Conservation (phyloP, 768 basidiomycete genomes). For the Kwoniella dejecticola region DNA sequence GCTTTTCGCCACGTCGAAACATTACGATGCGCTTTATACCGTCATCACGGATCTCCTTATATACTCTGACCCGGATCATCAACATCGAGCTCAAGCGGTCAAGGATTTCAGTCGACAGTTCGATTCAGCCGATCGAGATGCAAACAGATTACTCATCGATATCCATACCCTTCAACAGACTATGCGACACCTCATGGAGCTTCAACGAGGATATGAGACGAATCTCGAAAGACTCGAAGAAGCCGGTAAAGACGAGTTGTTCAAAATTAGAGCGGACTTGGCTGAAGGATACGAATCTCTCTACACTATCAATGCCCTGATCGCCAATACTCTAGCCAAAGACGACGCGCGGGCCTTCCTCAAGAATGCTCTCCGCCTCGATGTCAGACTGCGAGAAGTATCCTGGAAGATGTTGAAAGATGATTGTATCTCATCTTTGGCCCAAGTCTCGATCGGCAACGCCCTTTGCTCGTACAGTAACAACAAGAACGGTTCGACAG, state of each 20-base stretch:
- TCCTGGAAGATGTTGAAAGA: constrained; percentile 86
- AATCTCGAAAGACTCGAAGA: constrained; percentile 54
- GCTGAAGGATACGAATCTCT: constrained; percentile 75
- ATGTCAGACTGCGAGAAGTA: constrained; percentile 79
- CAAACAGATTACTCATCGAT: constrained; percentile 36
- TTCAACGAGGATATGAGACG: constrained; percentile 55
- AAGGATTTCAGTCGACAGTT: constrained; percentile 83
- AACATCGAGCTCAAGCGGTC: constrained; percentile 72
- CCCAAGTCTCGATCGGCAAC: constrained; percentile 79
- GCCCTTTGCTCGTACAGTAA: constrained; percentile 81
- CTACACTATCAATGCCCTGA: constrained; percentile 74
- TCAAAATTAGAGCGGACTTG: constrained; percentile 72
- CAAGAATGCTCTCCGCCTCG: constrained; percentile 76
- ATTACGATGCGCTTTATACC: constrained; percentile 82
- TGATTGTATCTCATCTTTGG: constrained; percentile 68
- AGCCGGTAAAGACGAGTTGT: constrained; percentile 61
- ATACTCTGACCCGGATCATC: constrained; percentile 85
- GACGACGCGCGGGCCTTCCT: constrained; percentile 66
- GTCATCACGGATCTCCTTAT: constrained; percentile 82
- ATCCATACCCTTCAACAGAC: constrained; percentile 65
- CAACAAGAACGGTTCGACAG: constrained; percentile 82
- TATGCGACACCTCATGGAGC: constrained; percentile 62
- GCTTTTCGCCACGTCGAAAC: constrained; percentile 76
- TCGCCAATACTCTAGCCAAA: constrained; percentile 73
- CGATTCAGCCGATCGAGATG: constrained; percentile 59